Conservation (phyloP, 495 filamentous ascomycete species). For the Penicillium mononematosum region DNA sequence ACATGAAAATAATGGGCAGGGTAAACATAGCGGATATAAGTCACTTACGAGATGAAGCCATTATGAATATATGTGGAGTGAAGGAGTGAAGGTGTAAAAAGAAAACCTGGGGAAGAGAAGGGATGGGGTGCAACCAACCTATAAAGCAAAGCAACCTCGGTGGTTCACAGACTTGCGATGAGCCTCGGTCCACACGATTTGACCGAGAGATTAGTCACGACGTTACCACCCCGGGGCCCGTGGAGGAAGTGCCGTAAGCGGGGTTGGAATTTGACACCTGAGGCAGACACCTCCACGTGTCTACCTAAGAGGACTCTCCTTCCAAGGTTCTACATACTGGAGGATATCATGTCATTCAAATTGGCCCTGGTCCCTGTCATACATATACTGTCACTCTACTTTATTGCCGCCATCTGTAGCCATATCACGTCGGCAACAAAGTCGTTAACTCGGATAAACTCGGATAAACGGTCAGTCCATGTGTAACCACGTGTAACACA, state of each 20-base stretch:
- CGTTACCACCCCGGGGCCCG: background rate
- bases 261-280: constrained; percentile 5
- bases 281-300: background rate
- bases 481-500: background rate
- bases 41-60: constrained; percentile 80
- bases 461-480: background rate
- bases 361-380: background rate
- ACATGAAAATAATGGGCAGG: constrained; percentile 19
- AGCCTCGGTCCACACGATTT: constrained; percentile 20
- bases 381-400: background rate
- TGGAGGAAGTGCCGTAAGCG: background rate
- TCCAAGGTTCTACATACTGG: too few relatives aligned
- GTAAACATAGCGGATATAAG: constrained; percentile 2
- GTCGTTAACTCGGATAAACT: background rate
- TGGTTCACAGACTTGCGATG: constrained; percentile 14
- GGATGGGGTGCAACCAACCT: constrained; percentile 7
- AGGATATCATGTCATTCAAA: background rate
- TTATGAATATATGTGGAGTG: constrained; percentile 41
- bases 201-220: constrained; percentile 12
- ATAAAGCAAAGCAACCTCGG: constrained; percentile 20
- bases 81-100: constrained; percentile 18
- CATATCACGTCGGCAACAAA: background rate
- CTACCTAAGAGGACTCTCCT: background rate
- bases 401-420: background rate
- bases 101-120: constrained; percentile 23